Evolutionary conservation across 768 basidiomycete species (phyloP).

Genomic region (Termitomyces sp.): DNA sequence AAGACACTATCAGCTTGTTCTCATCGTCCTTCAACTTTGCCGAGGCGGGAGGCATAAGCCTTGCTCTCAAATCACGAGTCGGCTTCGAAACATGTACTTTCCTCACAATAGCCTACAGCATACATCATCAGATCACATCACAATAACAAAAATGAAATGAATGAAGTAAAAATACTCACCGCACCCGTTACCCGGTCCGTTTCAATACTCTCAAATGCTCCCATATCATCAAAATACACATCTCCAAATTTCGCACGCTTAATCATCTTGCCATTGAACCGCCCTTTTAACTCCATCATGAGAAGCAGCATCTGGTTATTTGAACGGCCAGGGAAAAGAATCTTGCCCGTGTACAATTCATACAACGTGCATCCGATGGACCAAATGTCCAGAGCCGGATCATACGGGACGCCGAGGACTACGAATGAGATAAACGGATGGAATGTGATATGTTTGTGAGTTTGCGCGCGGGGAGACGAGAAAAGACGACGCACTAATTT

Average conservation of each 20-base stretch:
- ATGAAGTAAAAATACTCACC: slow-evolving; percentile 42
- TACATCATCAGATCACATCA: slow-evolving; percentile 12
- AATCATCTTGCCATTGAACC: slow-evolving; percentile 90
- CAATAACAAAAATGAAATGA: not conserved
- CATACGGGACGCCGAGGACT: slow-evolving; percentile 96
- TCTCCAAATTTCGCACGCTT: slow-evolving; percentile 93
- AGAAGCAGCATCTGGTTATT: slow-evolving; percentile 97
- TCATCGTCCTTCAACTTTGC: slow-evolving; percentile 88
- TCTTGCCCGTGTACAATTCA: slow-evolving; percentile 93
- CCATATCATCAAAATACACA: slow-evolving; percentile 90
- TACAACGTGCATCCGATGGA: slow-evolving; percentile 97
- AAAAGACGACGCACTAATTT: slow-evolving; percentile 72
- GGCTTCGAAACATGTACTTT: slow-evolving; percentile 84
- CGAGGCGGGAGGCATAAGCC: slow-evolving; percentile 75
- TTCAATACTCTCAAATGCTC: slow-evolving; percentile 80
- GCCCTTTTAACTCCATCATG: slow-evolving; percentile 97
- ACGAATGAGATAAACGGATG: slow-evolving; percentile 9
- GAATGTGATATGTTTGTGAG: not conserved
- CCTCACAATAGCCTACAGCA: slow-evolving; percentile 64
- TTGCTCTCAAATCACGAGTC: slow-evolving; percentile 69
- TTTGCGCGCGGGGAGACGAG: not conserved
- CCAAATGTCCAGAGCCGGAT: slow-evolving; percentile 92
- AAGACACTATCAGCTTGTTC: slow-evolving; percentile 66
- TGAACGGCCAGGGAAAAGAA: slow-evolving; percentile 91
- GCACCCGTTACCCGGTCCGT: slow-evolving; percentile 77